Base-by-base conservation (phyloP, 345 rosid species). In the Salix dunnii region DNA sequence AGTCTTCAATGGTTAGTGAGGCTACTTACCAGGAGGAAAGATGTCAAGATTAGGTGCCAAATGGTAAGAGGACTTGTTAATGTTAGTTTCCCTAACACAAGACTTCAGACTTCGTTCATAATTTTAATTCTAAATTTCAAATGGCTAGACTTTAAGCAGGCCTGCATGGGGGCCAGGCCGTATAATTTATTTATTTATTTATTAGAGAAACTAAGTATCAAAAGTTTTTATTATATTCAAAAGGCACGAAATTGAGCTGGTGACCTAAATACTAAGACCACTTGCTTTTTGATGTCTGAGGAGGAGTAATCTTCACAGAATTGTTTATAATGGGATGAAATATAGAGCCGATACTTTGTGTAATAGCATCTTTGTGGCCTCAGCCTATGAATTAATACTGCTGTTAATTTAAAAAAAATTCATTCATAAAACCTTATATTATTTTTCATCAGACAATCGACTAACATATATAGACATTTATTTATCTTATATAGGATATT, bases 61-160 rank as follows among this genome's bases (percentile, higher is more conserved):
- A 77, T 73, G 77, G 80, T n/a, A 69, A 68, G 43, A 73, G 53
- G 21, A n/a, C n/a, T 35, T 76, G 21, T 40, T n/a, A 61, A 80
- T 81, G 87, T 84, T 88, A 76, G 89, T 77, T 89, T 87, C 76
- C 88, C 90, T 82, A 87, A 85, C 91, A 74, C 73, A 72, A 67
- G 83, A 86, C 86, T 79, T 55, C 3, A n/a, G 28, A 40, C 20
- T 48, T 55, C 71, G 55, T 36, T 78, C 48, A 70, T 68, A 8
- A 0, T 8, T 5, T 18, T 6, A 17, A 27, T n/a, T 10, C 69
- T 80, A 75, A 20, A 43, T 75, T 17, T 80, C 79, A 69, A 55
- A n/a, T 65, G 78, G 70, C 58, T n/a, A 58, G 77, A 64, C 48
- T 40, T 25, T 27, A 1, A 33, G 51, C 1, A 60, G 36, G 79